Conservation (phyloP, 768 basidiomycete species). For the Boletus reticulatus region DNA sequence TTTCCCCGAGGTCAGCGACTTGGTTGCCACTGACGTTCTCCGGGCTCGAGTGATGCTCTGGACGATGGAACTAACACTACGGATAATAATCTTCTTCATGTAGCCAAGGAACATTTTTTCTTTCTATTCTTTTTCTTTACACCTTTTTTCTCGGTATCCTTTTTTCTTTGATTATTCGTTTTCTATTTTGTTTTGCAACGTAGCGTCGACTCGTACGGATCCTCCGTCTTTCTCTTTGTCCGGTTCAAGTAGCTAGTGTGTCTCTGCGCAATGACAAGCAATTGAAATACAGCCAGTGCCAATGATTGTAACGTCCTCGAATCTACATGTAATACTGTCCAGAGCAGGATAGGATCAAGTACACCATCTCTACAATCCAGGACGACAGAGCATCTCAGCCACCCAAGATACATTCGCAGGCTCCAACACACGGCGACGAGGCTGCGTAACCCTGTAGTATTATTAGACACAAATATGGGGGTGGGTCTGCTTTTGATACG, state of each 20-base stretch:
- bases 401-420: no score
- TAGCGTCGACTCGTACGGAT: constrained; percentile 18
- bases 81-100: constrained; percentile 30
- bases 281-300: neutral
- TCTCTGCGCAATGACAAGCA: constrained; percentile 7
- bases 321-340: no score
- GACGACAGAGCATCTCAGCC: neutral
- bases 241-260: constrained; percentile 5
- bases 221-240: constrained; percentile 17
- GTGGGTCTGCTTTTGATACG: neutral
- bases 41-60: constrained; percentile 3
- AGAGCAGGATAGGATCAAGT: no score
- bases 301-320: no score
- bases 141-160: neutral
- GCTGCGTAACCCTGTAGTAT: neutral
- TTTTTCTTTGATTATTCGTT: constrained; percentile 27
- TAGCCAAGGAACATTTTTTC: constrained; percentile 16
- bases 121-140: neutral
- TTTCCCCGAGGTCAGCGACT: constrained; percentile 12
- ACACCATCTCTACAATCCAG: no score
- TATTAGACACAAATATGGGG: neutral
- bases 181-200: constrained; percentile 32
- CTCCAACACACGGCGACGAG: neutral
- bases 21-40: constrained; percentile 3
- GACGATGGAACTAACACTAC: constrained; percentile 26